Percentiles rank a stretch among this genome's conserved stretches.
Conservation (phyloP, 768 basidiomycete species). For the Boletus huronensis region DNA sequence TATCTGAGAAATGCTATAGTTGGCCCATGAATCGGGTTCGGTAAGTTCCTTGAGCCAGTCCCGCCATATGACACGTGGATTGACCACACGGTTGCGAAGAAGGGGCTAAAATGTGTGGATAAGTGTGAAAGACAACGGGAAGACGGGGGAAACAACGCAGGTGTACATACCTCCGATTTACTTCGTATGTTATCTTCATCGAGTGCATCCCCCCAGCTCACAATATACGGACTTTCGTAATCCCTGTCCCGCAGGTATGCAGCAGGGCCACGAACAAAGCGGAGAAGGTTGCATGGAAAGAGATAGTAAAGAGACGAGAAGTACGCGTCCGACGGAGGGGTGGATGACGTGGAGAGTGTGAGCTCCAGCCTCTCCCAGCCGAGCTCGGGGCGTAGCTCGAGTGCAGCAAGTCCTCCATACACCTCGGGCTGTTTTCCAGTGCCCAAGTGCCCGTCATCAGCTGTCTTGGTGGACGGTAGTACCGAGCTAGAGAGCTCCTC, state of each 20-base stretch:
- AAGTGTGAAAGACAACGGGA: neutral
- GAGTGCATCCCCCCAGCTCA: slow-evolving; percentile 67
- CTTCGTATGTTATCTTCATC: slow-evolving; percentile 68
- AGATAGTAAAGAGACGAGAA: slow-evolving; percentile 85
- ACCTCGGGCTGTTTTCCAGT: slow-evolving; percentile 16
- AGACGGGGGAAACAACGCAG: neutral
- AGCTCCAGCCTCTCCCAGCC: slow-evolving; percentile 66
- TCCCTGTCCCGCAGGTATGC: slow-evolving; percentile 54
- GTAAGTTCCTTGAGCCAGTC: slow-evolving; percentile 63
- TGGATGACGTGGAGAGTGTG: slow-evolving; percentile 50
- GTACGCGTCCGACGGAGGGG: slow-evolving; percentile 61
- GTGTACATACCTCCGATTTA: slow-evolving; percentile 59
- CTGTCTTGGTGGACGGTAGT: neutral
- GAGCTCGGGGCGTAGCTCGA: slow-evolving; percentile 52
- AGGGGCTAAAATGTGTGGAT: slow-evolving; percentile 45
- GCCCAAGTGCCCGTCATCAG: neutral
- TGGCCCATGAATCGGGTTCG: slow-evolving; percentile 63
- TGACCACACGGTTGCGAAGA: slow-evolving; percentile 67
- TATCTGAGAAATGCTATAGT: slow-evolving; percentile 58
- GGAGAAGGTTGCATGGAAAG: slow-evolving; percentile 84
- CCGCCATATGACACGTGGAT: slow-evolving; percentile 67
- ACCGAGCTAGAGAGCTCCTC: slow-evolving; percentile 44
- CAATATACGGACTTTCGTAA: slow-evolving; percentile 57
- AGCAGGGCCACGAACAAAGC: slow-evolving; percentile 69
- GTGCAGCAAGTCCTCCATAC: slow-evolving; percentile 35